A percentile compares a stretch with the other conserved stretches of the same genome.
These are phyloP conservation scores for Cladosporium sp. DNA, from an alignment of 2,329 filamentous ascomycete genomes.

Conservation along the genomic window DNA sequence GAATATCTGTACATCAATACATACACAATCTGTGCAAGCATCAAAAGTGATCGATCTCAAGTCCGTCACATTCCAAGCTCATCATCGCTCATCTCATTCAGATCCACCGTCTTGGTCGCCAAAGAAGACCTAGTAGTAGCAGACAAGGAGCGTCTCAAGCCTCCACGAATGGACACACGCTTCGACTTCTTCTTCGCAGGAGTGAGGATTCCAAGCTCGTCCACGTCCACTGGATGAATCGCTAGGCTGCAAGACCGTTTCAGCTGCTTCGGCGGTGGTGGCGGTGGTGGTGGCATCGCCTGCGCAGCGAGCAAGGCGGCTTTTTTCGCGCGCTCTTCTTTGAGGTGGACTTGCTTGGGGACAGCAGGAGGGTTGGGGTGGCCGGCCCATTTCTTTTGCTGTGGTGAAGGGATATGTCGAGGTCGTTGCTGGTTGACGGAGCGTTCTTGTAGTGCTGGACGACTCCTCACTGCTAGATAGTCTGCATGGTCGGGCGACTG, in stretches of 20 bases:
- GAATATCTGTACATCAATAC: background rate
- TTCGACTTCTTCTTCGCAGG: background rate
- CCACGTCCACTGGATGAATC: background rate
- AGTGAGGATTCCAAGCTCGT: background rate
- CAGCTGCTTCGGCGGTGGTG: background rate
- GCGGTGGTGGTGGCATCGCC: background rate
- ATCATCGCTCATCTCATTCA: constrained; percentile 26
- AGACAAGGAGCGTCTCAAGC: background rate
- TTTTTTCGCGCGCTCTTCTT: constrained; percentile 2
- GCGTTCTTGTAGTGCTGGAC: background rate
- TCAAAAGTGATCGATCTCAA: no score
- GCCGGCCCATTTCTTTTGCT: background rate
- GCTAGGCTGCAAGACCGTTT: background rate
- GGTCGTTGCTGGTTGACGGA: background rate
- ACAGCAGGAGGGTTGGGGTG: background rate
- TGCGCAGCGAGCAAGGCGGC: background rate
- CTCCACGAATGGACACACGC: background rate
- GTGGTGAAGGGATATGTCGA: background rate
- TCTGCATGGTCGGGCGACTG: background rate
- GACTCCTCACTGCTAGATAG: background rate
- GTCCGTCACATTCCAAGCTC: constrained; percentile 20
- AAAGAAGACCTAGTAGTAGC: background rate
- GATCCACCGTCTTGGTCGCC: background rate
- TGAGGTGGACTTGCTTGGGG: constrained; percentile 10
- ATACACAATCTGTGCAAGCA: background rate